A percentile compares a stretch with the other conserved stretches of the same genome.
These are phyloP conservation scores for Tulasnella calospora DNA, from an alignment of 768 basidiomycete species.

Conservation along the genomic window DNA sequence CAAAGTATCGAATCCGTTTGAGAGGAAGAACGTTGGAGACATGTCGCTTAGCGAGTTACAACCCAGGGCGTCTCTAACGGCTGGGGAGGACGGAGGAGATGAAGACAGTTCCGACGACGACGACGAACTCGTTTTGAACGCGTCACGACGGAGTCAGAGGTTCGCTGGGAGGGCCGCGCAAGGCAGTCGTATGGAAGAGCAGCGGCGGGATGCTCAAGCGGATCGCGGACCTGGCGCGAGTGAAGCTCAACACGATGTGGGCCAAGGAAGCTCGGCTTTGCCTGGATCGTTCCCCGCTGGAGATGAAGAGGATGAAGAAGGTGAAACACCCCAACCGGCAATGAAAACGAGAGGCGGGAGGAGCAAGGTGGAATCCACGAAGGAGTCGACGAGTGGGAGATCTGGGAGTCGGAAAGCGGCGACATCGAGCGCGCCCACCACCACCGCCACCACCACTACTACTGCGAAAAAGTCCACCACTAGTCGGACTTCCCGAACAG, in stretches of 20 bases:
- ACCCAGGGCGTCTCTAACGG: not conserved
- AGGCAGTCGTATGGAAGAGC: not conserved
- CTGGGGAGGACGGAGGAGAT: not conserved
- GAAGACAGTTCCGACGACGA: constrained; percentile 11
- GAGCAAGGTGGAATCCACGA: not conserved
- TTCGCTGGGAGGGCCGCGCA: not conserved
- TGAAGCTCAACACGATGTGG: not conserved
- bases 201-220: not conserved
- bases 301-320: not conserved
- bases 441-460: not conserved
- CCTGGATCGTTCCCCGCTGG: constrained; percentile 17
- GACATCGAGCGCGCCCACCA: not conserved
- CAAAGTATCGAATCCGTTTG: not conserved
- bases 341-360: not conserved
- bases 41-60: constrained; percentile 17
- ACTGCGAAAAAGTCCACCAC: not conserved
- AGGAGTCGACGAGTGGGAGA: not conserved
- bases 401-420: not conserved
- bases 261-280: not conserved
- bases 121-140: constrained; percentile 17
- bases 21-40: not conserved
- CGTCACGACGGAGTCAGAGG: not conserved
- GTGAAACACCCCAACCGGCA: not conserved
- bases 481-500: not conserved
- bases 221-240: not conserved